phyloP scores from a whole-genome alignment of 2,329 filamentous ascomycete genomes.

The Stagonosporopsis vannaccii region DNA sequence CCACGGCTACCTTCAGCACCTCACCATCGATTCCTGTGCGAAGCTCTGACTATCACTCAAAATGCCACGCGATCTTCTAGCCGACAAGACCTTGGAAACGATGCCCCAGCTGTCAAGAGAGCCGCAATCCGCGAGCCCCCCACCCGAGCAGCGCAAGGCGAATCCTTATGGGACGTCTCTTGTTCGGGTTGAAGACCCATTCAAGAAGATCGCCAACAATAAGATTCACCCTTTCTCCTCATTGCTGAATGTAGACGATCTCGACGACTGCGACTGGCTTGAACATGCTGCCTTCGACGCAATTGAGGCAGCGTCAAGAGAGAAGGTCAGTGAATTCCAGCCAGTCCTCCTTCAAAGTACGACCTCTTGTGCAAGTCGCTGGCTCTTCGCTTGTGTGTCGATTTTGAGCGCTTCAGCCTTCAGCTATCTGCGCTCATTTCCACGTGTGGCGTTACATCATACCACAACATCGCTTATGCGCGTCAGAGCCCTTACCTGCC shows the following conservation, averaged over 20 bases:
- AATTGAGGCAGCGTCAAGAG: slow-evolving; percentile 62
- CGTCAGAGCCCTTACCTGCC: slow-evolving; percentile 12
- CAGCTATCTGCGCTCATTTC: slow-evolving; percentile 21
- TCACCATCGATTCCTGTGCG: slow-evolving; percentile 2
- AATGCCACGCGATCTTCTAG: slow-evolving; percentile 55
- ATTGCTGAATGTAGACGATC: slow-evolving; percentile 71
- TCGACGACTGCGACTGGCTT: slow-evolving; percentile 67
- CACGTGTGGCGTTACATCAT: slow-evolving; percentile 18
- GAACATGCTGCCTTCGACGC: slow-evolving; percentile 67
- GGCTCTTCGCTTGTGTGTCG: not conserved
- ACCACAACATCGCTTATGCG: slow-evolving; percentile 15
- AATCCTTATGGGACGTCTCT: slow-evolving; percentile 11
- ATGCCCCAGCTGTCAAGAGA: slow-evolving; percentile 51
- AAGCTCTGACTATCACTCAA: slow-evolving; percentile 20
- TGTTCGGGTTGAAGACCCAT: slow-evolving; percentile 33
- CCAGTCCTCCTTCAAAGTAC: not conserved
- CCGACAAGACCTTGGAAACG: slow-evolving; percentile 44
- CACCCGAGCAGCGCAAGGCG: slow-evolving; percentile 15
- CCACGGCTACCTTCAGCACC: slow-evolving; percentile 16
- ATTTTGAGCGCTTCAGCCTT: not conserved
- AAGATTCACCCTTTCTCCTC: slow-evolving; percentile 77
- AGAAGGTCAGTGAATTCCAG: slow-evolving; percentile 61
- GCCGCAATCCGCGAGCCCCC: slow-evolving; percentile 24
- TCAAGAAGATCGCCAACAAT: slow-evolving; percentile 52
- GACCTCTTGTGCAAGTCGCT: not conserved